A percentile compares a stretch with the other conserved stretches of the same genome.
phyloP scores from a whole-genome alignment of 768 basidiomycete genomes.

The Sistotremastrum niveocremeum region DNA sequence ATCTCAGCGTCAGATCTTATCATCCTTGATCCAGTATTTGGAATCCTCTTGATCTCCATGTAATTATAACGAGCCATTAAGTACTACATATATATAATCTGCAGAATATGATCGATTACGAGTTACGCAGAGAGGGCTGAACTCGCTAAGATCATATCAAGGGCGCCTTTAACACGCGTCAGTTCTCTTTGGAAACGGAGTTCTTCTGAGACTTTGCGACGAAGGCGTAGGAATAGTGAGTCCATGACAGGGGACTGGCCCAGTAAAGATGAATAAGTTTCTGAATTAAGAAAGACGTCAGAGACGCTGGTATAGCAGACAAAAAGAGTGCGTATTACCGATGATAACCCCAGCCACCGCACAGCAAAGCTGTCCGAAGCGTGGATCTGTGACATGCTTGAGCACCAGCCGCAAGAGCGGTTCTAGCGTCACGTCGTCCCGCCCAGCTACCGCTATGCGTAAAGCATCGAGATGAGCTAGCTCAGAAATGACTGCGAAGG shows the following conservation, averaged over 20 bases:
- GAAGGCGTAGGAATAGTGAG: constrained; percentile 64
- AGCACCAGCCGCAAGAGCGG: constrained; percentile 79
- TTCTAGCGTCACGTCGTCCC: constrained; percentile 88
- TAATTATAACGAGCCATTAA: constrained; percentile 1
- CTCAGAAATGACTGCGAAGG: constrained; percentile 88
- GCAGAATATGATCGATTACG: neutral
- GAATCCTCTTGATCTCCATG: constrained; percentile 21
- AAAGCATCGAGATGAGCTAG: constrained; percentile 86
- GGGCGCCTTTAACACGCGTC: constrained; percentile 65
- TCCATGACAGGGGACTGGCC: constrained; percentile 93
- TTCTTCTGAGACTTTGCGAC: constrained; percentile 76
- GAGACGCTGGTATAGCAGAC: neutral
- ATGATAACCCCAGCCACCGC: constrained; percentile 71
- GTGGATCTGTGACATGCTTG: constrained; percentile 76
- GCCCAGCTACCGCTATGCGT: constrained; percentile 69
- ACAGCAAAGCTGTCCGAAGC: constrained; percentile 83
- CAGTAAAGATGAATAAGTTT: constrained; percentile 84
- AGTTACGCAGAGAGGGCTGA: constrained; percentile 22
- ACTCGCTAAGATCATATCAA: constrained; percentile 80
- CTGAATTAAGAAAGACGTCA: constrained; percentile 26
- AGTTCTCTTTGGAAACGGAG: constrained; percentile 82
- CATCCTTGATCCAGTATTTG: constrained; percentile 53
- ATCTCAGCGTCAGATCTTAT: constrained; percentile 55
- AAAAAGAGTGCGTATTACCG: constrained; percentile 35
- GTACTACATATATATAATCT: constrained; percentile 3